Conservation (phyloP, 1,139 yeast species). For the Geotrichum reessii region DNA sequence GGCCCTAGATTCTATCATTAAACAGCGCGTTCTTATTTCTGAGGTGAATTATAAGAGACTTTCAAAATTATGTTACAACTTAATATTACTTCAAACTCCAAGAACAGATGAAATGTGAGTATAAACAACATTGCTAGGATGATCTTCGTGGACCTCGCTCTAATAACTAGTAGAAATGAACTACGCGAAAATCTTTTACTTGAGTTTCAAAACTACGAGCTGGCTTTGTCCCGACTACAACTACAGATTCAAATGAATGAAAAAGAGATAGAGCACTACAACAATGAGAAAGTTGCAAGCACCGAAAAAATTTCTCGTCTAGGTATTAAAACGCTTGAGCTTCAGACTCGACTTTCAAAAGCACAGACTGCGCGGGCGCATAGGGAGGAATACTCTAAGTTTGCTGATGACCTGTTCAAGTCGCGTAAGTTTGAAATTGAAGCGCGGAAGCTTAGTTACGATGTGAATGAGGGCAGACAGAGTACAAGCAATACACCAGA, state of each 20-base stretch:
- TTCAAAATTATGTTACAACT: constrained; percentile 20
- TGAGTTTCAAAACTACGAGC: constrained; percentile 27
- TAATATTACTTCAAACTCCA: constrained; percentile 5
- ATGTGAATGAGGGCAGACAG: constrained; percentile 10
- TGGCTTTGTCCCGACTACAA: constrained; percentile 26
- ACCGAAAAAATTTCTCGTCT: constrained; percentile 21
- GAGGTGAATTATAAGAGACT: constrained; percentile 27
- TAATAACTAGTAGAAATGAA: constrained; percentile 1
- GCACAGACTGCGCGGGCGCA: constrained; percentile 29
- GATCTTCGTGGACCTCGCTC: not conserved
- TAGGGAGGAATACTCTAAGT: constrained; percentile 28
- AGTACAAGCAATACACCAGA: not conserved
- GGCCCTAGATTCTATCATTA: constrained; percentile 21
- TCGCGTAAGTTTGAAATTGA: constrained; percentile 25
- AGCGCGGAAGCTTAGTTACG: not conserved
- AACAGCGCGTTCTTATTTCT: constrained; percentile 27
- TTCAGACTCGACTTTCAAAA: constrained; percentile 25
- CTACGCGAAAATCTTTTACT: constrained; percentile 3
- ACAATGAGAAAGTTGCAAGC: constrained; percentile 21
- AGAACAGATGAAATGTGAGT: constrained; percentile 14
- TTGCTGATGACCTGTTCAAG: constrained; percentile 28
- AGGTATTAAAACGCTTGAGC: constrained; percentile 22
- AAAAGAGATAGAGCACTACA: constrained; percentile 25
- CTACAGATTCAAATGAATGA: constrained; percentile 28
- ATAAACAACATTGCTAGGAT: not conserved